Evolutionary conservation across 1,139 yeast species (phyloP), one percentile per base, ranked within the genome.

Genomic region (Dujonia santamariae): DNA sequence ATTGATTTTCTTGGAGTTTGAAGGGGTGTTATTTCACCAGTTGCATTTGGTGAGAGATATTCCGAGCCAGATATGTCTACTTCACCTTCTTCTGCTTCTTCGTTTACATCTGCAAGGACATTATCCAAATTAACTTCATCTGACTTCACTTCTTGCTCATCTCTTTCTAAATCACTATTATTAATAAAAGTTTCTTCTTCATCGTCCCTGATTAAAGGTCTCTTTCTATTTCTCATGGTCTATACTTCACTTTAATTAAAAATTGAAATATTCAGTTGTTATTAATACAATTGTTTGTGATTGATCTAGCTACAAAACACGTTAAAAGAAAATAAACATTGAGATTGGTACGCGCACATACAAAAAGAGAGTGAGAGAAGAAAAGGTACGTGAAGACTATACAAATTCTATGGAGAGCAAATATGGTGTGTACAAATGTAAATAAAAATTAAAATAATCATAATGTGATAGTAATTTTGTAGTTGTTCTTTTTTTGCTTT

Each of bases 131-230:
- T 21, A 12, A 22, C 26, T 11, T 26, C 27, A 17, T 21, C 21
- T 13, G 28, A n/a, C n/a, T n/a, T n/a, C n/a, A n/a, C n/a, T n/a
- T n/a, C n/a, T n/a, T n/a, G 28, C 13, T 30, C 30, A 17, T 31
- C 26, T 9, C 25, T 21, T 9, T 29, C 41, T 32, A 58, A 60
- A 40, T 68, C 75, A 41, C 73, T 67, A 40, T 68, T 68, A 43
- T 68, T 68, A 26, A 68, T 50, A 37, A 68, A 68, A 0, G 70
- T 55, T 4, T 47, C 48, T 9, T 49, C 56, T 7, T 45, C 47
- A 25, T 41, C 48, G 13, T 43, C 46, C 9, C 17, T 30, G 9
- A 36, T 35, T 14, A 19, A 35, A 15, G 39, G 33, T 19, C 40
- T 39, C 32, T 40, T 36, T 13, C 36, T 15, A 4, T 26, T 42